phyloP scores from a whole-genome alignment of 2,329 filamentous ascomycete species.

The Pestalotiopsis sp. region DNA sequence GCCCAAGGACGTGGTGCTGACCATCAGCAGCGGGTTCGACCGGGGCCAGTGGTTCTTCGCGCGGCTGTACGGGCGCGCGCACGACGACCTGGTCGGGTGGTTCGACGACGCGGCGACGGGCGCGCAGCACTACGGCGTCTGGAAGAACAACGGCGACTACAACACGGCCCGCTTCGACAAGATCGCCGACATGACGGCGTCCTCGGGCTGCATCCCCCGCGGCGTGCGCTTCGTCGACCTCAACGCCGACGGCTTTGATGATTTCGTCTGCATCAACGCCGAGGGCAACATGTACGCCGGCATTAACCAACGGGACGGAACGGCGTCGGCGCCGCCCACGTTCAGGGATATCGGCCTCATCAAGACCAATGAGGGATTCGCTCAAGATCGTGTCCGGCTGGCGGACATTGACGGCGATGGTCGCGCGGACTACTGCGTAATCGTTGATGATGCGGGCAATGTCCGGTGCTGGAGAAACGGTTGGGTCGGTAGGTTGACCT shows the following conservation, averaged over 20 bases:
- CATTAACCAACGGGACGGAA: constrained; percentile 26
- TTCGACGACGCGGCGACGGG: constrained; percentile 29
- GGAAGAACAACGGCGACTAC: constrained; percentile 12
- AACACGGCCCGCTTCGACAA: constrained; percentile 14
- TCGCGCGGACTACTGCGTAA: constrained; percentile 34
- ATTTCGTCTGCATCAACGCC: constrained; percentile 31
- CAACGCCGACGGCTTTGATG: constrained; percentile 28
- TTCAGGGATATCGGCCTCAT: constrained; percentile 26
- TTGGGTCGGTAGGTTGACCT: constrained; percentile 14
- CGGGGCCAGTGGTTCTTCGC: constrained; percentile 27
- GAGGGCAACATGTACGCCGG: constrained; percentile 19
- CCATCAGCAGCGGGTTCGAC: constrained; percentile 23
- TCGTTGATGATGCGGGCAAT: constrained; percentile 24
- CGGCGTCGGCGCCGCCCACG: constrained; percentile 15
- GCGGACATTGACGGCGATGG: constrained; percentile 36
- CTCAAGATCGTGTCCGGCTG: constrained; percentile 24
- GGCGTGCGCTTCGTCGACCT: constrained; percentile 18
- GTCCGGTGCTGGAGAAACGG: constrained; percentile 34
- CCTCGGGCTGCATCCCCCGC: constrained; percentile 8
- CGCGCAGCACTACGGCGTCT: constrained; percentile 15
- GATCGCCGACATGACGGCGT: constrained; percentile 17
- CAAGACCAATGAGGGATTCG: constrained; percentile 16
- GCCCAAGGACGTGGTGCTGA: constrained; percentile 18
- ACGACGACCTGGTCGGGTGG: constrained; percentile 27
- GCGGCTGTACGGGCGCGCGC: constrained; percentile 16